phyloP scores from a whole-genome alignment of 768 basidiomycete species.

The Tubosaeta brunneosetosa region DNA sequence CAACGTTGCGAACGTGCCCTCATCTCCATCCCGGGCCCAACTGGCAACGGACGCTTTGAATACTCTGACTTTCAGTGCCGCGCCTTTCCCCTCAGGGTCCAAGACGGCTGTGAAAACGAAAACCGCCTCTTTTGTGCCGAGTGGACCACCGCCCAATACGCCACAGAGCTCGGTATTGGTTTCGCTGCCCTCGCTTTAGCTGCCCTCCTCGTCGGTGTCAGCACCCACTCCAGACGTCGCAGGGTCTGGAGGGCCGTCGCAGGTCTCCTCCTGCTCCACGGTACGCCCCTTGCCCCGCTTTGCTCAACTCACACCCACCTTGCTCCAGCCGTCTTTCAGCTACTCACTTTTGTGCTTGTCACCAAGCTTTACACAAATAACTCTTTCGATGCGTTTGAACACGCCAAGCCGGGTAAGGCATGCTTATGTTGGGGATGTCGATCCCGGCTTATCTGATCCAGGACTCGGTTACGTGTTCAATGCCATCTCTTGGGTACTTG shows the following conservation, averaged over 20 bases:
- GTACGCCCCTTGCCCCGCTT: slow-evolving; percentile 28
- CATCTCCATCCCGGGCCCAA: slow-evolving; percentile 43
- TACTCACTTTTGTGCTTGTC: slow-evolving; percentile 59
- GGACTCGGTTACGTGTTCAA: slow-evolving; percentile 59
- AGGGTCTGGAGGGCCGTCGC: slow-evolving; percentile 76
- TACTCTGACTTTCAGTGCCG: slow-evolving; percentile 62
- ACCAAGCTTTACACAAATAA: slow-evolving; percentile 53
- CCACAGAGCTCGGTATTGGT: slow-evolving; percentile 59
- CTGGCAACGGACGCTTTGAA: slow-evolving; percentile 36
- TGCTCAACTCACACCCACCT: not conserved
- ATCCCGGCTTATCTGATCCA: slow-evolving; percentile 24
- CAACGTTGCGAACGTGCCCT: slow-evolving; percentile 52
- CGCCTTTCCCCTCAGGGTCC: slow-evolving; percentile 53
- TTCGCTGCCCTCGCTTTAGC: slow-evolving; percentile 56
- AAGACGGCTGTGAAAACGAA: slow-evolving; percentile 45
- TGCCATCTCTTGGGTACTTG: slow-evolving; percentile 55
- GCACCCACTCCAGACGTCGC: slow-evolving; percentile 66
- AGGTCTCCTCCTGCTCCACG: slow-evolving; percentile 56
- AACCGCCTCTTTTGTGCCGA: slow-evolving; percentile 56
- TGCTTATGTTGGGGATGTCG: not conserved
- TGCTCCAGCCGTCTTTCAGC: slow-evolving; percentile 49
- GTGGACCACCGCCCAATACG: slow-evolving; percentile 70
- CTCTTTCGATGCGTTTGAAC: slow-evolving; percentile 46
- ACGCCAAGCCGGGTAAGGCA: slow-evolving; percentile 55
- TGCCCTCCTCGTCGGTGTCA: slow-evolving; percentile 63